Base-by-base conservation (phyloP, 768 basidiomycete species). In the Fomitopsis serialis region DNA sequence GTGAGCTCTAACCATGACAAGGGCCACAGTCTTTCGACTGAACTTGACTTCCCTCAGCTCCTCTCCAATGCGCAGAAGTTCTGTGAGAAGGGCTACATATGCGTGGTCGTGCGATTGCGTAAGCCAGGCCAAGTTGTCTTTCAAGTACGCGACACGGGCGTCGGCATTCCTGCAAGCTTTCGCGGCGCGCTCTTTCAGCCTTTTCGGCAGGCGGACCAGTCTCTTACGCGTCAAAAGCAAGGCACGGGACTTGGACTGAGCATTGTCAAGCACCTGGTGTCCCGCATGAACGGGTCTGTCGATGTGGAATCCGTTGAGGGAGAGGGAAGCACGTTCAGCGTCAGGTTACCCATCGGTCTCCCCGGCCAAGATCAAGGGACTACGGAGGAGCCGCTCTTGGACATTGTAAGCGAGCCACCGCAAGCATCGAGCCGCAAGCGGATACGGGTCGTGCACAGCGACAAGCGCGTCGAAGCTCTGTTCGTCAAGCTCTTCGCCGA, bases 251-350 rank as follows among this genome's bases (percentile, higher is more conserved):
- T 66, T 15, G 63, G 65, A 2, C 56, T 66, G 21, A 66, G 65
- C 55, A 66, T 66, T 46, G 63, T 66, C 47, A 66, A 64, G 53
- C 65, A 66, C 29, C 61, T 66, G 7, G 63, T 66, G 2, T 61
- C 64, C 46, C 63, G 65, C 7, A 66, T 66, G 65, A 58, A 53
- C 7, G 65, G 65, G 2, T 54, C 59, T 8, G 57, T 66, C n/a
- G 63, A 63, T 10, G 65, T 66, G 17, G 59, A 66, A 22, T 61
- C 61, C 8, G 55, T 54, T 13, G 65, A 63, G 42, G 60, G 61
- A 35, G 54, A 54, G 24, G 65, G 65, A 0, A 62, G 52, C 32
- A 63, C 62, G 2, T 66, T 66, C 53, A 63, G 53, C 2, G 62
- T 66, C 40, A 61, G 58, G 49, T 48, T 66, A 0, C 65, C 65